These are phyloP conservation scores for Volvox reticuliferus DNA, from an alignment of 139 green algal species.

Conservation along the genomic window DNA sequence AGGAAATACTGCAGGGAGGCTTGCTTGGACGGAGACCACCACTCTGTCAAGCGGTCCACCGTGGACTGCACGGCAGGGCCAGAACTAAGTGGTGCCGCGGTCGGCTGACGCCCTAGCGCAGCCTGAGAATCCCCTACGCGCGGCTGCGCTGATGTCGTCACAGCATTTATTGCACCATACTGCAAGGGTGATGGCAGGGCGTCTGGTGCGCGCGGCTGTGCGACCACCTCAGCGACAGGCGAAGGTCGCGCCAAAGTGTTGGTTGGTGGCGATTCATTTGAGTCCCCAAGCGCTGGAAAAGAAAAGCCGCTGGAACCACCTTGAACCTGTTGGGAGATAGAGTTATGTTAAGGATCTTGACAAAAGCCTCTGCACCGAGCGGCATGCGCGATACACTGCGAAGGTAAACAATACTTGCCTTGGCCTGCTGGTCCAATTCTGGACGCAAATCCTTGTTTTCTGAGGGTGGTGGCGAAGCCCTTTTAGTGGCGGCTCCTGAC, in stretches of 20 bases:
- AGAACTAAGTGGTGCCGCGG: background rate
- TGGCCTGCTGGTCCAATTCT: background rate
- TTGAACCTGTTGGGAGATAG: constrained; percentile 1
- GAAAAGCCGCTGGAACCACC: constrained; percentile 1
- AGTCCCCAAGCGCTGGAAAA: background rate
- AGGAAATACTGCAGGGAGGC: constrained; percentile 41
- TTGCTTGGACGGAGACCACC: constrained; percentile 37
- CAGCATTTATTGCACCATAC: no score
- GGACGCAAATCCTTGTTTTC: background rate
- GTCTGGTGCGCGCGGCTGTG: no score
- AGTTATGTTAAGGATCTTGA: background rate
- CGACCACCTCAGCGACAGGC: background rate
- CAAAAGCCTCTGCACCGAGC: background rate
- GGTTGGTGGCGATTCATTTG: background rate
- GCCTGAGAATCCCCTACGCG: background rate
- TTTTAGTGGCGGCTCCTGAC: constrained; percentile 9
- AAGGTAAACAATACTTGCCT: background rate
- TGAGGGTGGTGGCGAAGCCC: background rate
- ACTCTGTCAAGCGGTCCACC: background rate
- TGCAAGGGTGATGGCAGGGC: no score
- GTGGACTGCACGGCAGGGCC: background rate
- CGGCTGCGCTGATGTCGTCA: background rate
- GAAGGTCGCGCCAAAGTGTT: background rate
- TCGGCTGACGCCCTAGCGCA: background rate
- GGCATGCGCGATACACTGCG: background rate